Conservation (phyloP, 2,329 filamentous ascomycete species). For the Rutstroemia sydowiana region DNA sequence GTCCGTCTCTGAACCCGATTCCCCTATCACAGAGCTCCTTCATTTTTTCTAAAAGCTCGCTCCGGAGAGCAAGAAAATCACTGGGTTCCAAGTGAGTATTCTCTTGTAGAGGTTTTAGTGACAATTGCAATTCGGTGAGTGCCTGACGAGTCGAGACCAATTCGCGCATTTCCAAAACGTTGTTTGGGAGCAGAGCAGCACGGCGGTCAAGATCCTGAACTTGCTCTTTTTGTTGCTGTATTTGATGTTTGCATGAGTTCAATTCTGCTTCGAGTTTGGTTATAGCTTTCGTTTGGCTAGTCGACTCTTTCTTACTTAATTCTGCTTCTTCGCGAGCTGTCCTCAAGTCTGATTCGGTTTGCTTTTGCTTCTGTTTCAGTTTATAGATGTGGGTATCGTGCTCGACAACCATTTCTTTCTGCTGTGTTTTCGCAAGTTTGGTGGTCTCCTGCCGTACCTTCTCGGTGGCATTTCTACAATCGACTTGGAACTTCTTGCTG, state of each 20-base stretch:
- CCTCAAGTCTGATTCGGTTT: neutral
- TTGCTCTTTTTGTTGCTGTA: neutral
- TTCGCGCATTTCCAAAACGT: neutral
- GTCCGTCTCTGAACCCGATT: too few relatives aligned
- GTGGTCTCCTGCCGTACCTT: constrained; percentile 22
- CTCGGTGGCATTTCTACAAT: neutral
- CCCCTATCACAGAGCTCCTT: neutral
- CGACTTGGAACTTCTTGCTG: constrained; percentile 17
- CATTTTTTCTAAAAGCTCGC: neutral
- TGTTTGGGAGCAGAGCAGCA: neutral
- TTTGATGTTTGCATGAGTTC: neutral
- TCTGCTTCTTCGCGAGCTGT: neutral
- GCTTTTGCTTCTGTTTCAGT: constrained; percentile 1
- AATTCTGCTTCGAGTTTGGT: neutral
- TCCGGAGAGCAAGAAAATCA: neutral
- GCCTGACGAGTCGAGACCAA: neutral
- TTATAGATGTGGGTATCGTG: constrained; percentile 2
- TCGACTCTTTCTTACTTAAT: neutral
- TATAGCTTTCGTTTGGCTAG: neutral
- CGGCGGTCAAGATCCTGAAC: constrained; percentile 1
- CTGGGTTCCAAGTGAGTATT: neutral
- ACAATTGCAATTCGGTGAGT: neutral
- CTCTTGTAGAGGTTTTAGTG: neutral
- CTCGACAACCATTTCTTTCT: neutral
- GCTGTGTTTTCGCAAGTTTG: constrained; percentile 11